Evolutionary conservation across 1,139 yeast species (phyloP).

Genomic region (Hyphopichia pseudoburtonii): DNA sequence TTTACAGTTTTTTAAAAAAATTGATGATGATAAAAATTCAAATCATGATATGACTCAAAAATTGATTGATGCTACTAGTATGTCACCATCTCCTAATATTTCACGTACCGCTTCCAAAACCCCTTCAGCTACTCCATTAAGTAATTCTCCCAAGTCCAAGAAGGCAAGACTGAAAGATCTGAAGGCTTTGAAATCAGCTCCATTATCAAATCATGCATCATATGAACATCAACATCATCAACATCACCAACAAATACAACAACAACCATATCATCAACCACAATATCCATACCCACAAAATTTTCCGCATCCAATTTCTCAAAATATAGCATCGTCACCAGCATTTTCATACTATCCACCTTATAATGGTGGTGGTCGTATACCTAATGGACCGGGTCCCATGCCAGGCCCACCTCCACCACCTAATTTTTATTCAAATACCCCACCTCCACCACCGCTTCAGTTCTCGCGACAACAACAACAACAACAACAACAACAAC

Average conservation of each 20-base stretch:
- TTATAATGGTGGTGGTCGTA: constrained; percentile 33
- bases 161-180: too few species aligned
- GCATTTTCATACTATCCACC: constrained; percentile 36
- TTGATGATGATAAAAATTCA: background rate
- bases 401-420: constrained; percentile 46
- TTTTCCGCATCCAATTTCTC: background rate
- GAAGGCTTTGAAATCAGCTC: too few species aligned
- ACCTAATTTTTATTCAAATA: background rate
- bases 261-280: constrained; percentile 4
- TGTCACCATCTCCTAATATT: too few species aligned
- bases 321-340: background rate
- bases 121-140: too few species aligned
- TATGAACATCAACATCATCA: constrained; percentile 4
- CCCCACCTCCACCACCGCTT: background rate
- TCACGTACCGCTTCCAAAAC: too few species aligned
- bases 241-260: constrained; percentile 1
- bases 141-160: too few species aligned
- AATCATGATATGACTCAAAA: too few species aligned
- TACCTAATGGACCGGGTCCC: constrained; percentile 51
- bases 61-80: too few species aligned
- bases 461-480: constrained; percentile 1
- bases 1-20: constrained; percentile 9
- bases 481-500: background rate
- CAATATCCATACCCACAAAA: too few species aligned
- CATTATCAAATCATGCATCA: too few species aligned